phyloP scores from a whole-genome alignment of 495 filamentous ascomycete genomes.

The Aspergillus funiculosus region DNA sequence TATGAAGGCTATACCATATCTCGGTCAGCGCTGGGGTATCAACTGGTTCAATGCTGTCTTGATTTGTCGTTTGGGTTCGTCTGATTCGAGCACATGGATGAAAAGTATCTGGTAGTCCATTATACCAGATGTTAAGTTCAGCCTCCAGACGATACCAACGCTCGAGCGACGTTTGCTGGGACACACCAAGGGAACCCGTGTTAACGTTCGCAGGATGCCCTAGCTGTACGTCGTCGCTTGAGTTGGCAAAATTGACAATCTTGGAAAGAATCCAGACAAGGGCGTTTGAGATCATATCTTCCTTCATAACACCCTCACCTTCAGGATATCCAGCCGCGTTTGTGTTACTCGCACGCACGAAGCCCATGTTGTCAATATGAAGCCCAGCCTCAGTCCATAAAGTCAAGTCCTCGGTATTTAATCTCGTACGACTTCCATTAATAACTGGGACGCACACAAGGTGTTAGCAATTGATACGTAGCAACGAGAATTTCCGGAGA shows the following conservation, averaged over 20 bases:
- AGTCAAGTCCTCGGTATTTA: constrained; percentile 54
- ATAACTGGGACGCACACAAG: constrained; percentile 49
- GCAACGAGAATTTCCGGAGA: too few relatives aligned
- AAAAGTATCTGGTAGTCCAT: constrained; percentile 53
- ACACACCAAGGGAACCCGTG: constrained; percentile 40
- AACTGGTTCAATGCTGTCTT: constrained; percentile 21
- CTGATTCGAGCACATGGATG: constrained; percentile 44
- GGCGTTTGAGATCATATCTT: constrained; percentile 58
- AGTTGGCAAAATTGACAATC: constrained; percentile 56
- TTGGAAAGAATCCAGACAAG: constrained; percentile 59
- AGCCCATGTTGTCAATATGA: constrained; percentile 50
- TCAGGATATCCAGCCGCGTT: constrained; percentile 42
- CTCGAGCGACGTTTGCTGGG: constrained; percentile 49
- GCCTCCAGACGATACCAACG: constrained; percentile 51
- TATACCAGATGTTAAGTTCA: constrained; percentile 55
- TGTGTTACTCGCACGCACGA: constrained; percentile 49
- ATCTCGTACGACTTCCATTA: constrained; percentile 53
- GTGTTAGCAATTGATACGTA: neutral
- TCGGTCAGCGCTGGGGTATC: constrained; percentile 45
- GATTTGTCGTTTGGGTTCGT: constrained; percentile 14
- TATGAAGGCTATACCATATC: constrained; percentile 57
- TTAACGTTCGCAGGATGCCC: constrained; percentile 27
- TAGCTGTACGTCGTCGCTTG: constrained; percentile 43
- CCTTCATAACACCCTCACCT: constrained; percentile 46
- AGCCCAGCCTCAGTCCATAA: constrained; percentile 60